Evolutionary conservation across 2,329 filamentous ascomycete species (phyloP).

Genomic region (Pyrenochaeta sp.): DNA sequence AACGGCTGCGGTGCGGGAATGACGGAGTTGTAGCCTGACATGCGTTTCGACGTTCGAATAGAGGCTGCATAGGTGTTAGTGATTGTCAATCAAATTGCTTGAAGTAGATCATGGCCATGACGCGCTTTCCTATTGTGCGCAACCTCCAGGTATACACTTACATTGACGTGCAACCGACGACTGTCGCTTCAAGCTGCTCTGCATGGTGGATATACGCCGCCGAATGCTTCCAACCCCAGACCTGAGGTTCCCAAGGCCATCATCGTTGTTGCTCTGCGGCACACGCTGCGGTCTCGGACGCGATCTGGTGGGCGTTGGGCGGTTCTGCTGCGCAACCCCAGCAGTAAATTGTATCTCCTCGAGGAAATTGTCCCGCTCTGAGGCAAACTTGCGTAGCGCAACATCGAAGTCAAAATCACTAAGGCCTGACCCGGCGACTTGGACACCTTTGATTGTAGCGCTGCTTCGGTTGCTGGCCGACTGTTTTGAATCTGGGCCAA

Average conservation of each 20-base stretch:
- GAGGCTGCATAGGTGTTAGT: slow-evolving; percentile 59
- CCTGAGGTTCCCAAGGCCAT: slow-evolving; percentile 63
- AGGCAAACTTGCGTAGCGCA: slow-evolving; percentile 91
- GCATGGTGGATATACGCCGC: slow-evolving; percentile 92
- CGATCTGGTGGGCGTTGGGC: slow-evolving; percentile 67
- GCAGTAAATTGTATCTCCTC: slow-evolving; percentile 91
- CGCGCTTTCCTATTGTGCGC: neutral
- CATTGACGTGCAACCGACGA: slow-evolving; percentile 77
- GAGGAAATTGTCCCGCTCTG: slow-evolving; percentile 91
- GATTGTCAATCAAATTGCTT: slow-evolving; percentile 21
- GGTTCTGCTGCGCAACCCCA: slow-evolving; percentile 66
- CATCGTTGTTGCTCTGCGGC: slow-evolving; percentile 56
- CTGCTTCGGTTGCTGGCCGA: slow-evolving; percentile 71
- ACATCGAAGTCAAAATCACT: slow-evolving; percentile 92
- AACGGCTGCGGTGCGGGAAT: slow-evolving; percentile 93
- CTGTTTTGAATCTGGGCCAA: slow-evolving; percentile 54
- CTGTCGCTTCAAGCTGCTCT: slow-evolving; percentile 87
- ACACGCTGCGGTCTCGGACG: slow-evolving; percentile 85
- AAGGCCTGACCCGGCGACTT: slow-evolving; percentile 53
- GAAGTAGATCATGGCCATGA: slow-evolving; percentile 22
- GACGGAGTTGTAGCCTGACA: slow-evolving; percentile 98
- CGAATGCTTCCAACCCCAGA: slow-evolving; percentile 83
- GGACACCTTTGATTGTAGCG: slow-evolving; percentile 65
- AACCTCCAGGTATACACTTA: slow-evolving; percentile 56
- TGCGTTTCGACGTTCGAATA: slow-evolving; percentile 81